Percentiles rank a stretch among this genome's conserved stretches.
Conservation (phyloP, 306 rosid genomes). For the Cucurbita maxima region DNA sequence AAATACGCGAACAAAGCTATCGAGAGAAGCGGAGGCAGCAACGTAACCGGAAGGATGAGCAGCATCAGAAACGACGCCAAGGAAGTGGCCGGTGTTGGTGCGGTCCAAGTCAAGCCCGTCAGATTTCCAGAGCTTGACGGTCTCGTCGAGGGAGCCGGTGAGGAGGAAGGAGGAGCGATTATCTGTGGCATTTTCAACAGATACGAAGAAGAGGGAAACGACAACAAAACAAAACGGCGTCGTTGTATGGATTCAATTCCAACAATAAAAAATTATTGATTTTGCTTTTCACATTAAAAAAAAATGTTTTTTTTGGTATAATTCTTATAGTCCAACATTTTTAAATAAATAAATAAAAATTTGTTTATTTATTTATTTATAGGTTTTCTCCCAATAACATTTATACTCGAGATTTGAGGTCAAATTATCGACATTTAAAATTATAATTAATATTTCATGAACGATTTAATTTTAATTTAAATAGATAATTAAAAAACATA, state of each 20-base stretch:
- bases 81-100: slow-evolving; percentile 83
- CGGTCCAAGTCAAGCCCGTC: slow-evolving; percentile 65
- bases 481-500: too few relatives aligned
- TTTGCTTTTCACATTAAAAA: too few relatives aligned
- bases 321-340: too few relatives aligned
- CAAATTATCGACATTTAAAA: too few relatives aligned
- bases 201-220: slow-evolving; percentile 16
- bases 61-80: slow-evolving; percentile 86
- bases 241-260: neutral
- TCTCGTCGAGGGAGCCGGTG: slow-evolving; percentile 89
- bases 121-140: slow-evolving; percentile 77
- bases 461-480: too few relatives aligned
- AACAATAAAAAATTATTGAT: too few relatives aligned
- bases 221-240: neutral
- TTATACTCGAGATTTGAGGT: too few relatives aligned
- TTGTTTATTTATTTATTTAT: too few relatives aligned
- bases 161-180: slow-evolving; percentile 56
- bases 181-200: slow-evolving; percentile 62
- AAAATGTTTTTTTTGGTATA: too few relatives aligned
- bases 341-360: too few relatives aligned
- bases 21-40: slow-evolving; percentile 95
- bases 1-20: slow-evolving; percentile 77
- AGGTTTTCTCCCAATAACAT: too few relatives aligned
- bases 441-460: too few relatives aligned
- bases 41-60: slow-evolving; percentile 81